Evolutionary conservation across 352 stramenopile species (phyloP), one percentile per base, ranked within the genome.

Genomic region (Phytophthora kernoviae): DNA sequence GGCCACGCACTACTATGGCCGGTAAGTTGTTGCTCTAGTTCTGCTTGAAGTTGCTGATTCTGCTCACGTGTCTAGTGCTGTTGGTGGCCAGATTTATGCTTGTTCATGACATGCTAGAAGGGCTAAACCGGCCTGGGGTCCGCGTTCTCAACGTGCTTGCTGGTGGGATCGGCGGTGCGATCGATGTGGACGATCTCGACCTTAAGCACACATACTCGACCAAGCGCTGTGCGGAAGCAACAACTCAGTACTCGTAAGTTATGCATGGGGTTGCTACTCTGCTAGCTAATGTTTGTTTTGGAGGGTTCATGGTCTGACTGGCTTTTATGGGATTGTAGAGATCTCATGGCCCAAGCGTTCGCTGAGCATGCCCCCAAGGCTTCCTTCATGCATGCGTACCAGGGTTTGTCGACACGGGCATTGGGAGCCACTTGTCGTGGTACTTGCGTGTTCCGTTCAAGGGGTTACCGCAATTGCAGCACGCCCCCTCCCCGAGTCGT

Each of bases 211-310:
- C 57, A 4, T 71, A 40, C 34, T 68, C 62, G 17, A 27, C 15
- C 5, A 55, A 37, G 39, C 45, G 57, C 37, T 71, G 63, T 22
- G 57, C 44, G 2, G 51, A 60, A 7, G 50, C 33, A 18, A 67
- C 63, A 30, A 71, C 45, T 4, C 49, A 58, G 36, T 71, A 71
- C 32, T 67, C 63, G 63, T 71, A 68, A 51, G 63, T 52, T 42
- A n/a, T 32, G 27, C 12, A 20, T 39, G 10, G 11, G 33, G 14
- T n/a, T 39, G 14, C 10, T 12, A 39, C 33, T 39, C 24, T 6
- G 24, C 24, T 30, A 30, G 24, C 6, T 30, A 30, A 30, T 6
- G 24, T 30, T 30, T 30, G 24, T 14, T 39, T 2, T 39, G 10
- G 33, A n/a, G 33, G 33, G 11, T 39, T 43, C 37, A 21, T 43